Evolutionary conservation across 1,284 basidiomycete species (phyloP).

Genomic region (Malassezia psittaci): DNA sequence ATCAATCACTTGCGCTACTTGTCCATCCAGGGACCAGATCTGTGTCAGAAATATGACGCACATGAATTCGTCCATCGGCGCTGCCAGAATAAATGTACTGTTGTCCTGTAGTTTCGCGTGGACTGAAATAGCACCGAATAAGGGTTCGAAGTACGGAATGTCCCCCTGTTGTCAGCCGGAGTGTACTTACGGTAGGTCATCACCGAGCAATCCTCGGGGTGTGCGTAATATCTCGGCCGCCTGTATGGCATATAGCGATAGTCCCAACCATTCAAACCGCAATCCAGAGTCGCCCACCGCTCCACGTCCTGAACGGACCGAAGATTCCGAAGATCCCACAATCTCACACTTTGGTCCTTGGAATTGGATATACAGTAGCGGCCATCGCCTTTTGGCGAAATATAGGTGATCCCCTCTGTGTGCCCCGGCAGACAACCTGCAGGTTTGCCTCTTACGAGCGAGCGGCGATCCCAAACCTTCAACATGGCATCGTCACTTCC

Average conservation of each 20-base stretch:
- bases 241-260: slow-evolving; percentile 57
- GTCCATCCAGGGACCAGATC: slow-evolving; percentile 91
- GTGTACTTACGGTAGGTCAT: slow-evolving; percentile 62
- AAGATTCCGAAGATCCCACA: slow-evolving; percentile 96
- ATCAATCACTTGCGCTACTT: slow-evolving; percentile 71
- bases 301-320: slow-evolving; percentile 61
- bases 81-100: slow-evolving; percentile 90
- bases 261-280: slow-evolving; percentile 64
- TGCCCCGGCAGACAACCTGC: slow-evolving; percentile 88
- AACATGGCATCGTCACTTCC: slow-evolving; percentile 87
- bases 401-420: slow-evolving; percentile 57
- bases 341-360: slow-evolving; percentile 81
- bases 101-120: slow-evolving; percentile 75
- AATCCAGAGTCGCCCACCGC: slow-evolving; percentile 52
- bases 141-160: slow-evolving; percentile 85
- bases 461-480: slow-evolving; percentile 91
- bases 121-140: slow-evolving; percentile 91
- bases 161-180: slow-evolving; percentile 50
- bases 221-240: slow-evolving; percentile 53
- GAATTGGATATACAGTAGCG: slow-evolving; percentile 93
- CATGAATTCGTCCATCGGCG: slow-evolving; percentile 56
- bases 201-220: slow-evolving; percentile 80
- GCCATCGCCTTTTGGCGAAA: slow-evolving; percentile 60
- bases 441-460: slow-evolving; percentile 64
- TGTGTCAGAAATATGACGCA: slow-evolving; percentile 46